Base-by-base conservation (phyloP, 2,329 filamentous ascomycete species). In the Cladorrhinum sp. region DNA sequence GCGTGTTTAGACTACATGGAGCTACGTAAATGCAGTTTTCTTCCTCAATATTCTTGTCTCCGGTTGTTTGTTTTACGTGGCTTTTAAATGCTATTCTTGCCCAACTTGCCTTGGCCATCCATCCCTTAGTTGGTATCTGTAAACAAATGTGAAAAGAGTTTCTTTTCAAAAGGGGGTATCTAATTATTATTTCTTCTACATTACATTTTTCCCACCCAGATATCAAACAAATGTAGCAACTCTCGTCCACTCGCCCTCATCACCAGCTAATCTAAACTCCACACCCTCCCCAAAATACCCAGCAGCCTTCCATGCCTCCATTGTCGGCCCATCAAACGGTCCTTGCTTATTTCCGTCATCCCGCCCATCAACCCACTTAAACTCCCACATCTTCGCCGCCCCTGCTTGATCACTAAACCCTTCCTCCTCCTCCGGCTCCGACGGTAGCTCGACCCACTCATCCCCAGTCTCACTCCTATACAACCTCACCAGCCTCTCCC, bases 281-380 rank as follows among this genome's bases (percentile, higher is more conserved):
- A 96, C 92, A 0, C 91, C 91, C 65, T 95, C 89, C 12, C 87
- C 89, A 75, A 99, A 99, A 73, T 98, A 98, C 2, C 95, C 95
- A 23, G 92, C 92, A 64, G 91, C 86, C 67, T 89, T 86, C 95
- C 95, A 99, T 2, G 91, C 90, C 69, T 87, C 85, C 95, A 99
- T 98, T 39, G 89, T 94, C 4, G 82, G 74, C 7, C 83, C 85
- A 71, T 97, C 92, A 73, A 92, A 99, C 0, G 95, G 94, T 0
- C 95, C 95, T 74, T 99, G 92, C 61, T 84, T 83, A 53, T 85
- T 83, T 10, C 85, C 91, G 26, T 86, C 89, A 70, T 96, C 94
- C 46, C 92, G 83, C 18, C 91, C 91, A 73, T 96, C 92, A 42
- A 86, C 88, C 95, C 95, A 99, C 61, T 91, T 84, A 73, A 92